These are phyloP conservation scores for Asterella californica DNA, from an alignment of 225 moss, liverwort and hornwort genomes.

Conservation along the genomic window DNA sequence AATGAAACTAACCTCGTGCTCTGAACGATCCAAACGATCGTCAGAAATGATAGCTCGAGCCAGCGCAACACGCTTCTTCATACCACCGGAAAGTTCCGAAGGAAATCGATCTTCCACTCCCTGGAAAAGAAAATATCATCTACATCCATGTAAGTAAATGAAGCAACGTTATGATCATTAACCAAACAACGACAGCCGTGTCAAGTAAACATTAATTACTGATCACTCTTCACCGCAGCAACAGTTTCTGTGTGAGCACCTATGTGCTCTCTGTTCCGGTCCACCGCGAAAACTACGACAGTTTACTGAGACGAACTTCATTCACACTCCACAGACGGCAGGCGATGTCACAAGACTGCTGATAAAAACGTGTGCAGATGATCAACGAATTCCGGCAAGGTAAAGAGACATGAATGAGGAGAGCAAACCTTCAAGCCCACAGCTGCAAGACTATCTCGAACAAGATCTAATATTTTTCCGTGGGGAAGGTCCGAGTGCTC, in stretches of 20 bases:
- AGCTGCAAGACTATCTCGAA: constrained; percentile 85
- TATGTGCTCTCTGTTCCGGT: too few relatives aligned
- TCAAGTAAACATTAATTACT: neutral
- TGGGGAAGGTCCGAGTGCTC: constrained; percentile 80
- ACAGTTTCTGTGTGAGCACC: neutral
- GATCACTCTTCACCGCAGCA: neutral
- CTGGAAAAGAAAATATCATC: constrained; percentile 25
- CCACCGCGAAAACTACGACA: neutral
- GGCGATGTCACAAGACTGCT: neutral
- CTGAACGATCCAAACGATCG: constrained; percentile 52
- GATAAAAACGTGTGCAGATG: neutral
- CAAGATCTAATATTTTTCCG: constrained; percentile 79
- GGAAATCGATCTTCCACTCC: constrained; percentile 87
- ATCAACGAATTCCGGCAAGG: neutral
- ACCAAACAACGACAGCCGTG: neutral
- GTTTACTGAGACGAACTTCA: neutral
- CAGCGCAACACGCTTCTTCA: constrained; percentile 97
- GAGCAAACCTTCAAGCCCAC: constrained; percentile 85
- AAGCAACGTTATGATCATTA: too few relatives aligned
- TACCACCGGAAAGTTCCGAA: constrained; percentile 92
- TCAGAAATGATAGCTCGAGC: constrained; percentile 98
- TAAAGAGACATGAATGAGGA: neutral
- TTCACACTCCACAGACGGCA: neutral
- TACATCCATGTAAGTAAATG: neutral
- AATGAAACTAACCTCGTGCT: constrained; percentile 62